These are phyloP conservation scores for Apiotrichum mycotoxinovorans DNA, from an alignment of 1,284 basidiomycete species.

Conservation along the genomic window DNA sequence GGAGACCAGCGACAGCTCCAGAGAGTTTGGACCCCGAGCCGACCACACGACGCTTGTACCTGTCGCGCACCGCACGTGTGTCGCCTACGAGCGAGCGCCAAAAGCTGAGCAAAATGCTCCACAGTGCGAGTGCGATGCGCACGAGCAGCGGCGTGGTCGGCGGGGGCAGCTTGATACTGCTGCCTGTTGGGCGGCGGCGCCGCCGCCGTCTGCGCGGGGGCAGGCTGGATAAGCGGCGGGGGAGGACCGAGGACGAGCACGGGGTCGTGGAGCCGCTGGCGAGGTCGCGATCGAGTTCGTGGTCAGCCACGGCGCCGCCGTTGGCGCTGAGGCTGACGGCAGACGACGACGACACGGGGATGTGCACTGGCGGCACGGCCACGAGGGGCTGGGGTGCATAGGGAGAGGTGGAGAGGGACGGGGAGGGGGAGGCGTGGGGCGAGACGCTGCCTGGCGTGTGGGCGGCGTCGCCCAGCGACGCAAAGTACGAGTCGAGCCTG, in stretches of 20 bases:
- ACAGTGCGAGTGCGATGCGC: constrained; percentile 39
- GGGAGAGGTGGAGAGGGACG: constrained; percentile 1
- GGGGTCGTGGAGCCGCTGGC: not conserved
- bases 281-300: not conserved
- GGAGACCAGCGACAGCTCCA: not conserved
- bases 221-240: constrained; percentile 3
- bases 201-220: constrained; percentile 3
- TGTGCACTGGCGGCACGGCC: too few relatives aligned
- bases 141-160: constrained; percentile 41
- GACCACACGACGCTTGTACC: not conserved
- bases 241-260: not conserved
- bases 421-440: not conserved
- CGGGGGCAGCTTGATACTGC: constrained; percentile 38
- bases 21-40: not conserved
- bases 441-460: not conserved
- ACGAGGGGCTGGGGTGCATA: not conserved
- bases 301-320: not conserved
- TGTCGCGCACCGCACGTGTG: constrained; percentile 33
- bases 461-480: constrained; percentile 11
- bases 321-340: not conserved
- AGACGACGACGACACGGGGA: not conserved
- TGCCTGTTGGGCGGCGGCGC: constrained; percentile 23
- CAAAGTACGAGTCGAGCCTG: constrained; percentile 28
- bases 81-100: constrained; percentile 46
- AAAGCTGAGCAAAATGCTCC: constrained; percentile 43